Evolutionary conservation across 805 yeast species (phyloP).

Genomic region (Candida montana): DNA sequence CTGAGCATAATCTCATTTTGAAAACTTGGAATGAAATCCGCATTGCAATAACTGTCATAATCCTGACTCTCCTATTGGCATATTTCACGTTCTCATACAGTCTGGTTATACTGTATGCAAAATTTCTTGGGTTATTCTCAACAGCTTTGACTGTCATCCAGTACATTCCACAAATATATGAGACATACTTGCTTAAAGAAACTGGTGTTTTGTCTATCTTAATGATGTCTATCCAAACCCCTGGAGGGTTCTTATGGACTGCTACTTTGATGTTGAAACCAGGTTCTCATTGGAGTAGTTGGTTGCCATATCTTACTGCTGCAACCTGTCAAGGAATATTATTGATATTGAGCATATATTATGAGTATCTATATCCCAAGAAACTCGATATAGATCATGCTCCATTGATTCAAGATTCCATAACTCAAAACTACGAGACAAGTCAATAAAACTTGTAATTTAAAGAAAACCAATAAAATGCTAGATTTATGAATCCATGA

Average conservation of each 20-base stretch:
- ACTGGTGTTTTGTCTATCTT: conserved; percentile 75
- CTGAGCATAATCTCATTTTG: conserved; percentile 38
- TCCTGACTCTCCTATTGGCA: conserved; percentile 30
- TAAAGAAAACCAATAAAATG: too few relatives aligned
- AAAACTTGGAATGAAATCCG: conserved; percentile 37
- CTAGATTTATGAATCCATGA: background rate
- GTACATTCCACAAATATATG: conserved; percentile 73
- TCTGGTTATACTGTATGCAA: conserved; percentile 40
- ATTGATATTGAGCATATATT: conserved; percentile 58
- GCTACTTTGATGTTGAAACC: conserved; percentile 63
- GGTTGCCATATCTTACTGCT: conserved; percentile 75
- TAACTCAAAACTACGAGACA: background rate
- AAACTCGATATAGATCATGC: too few relatives aligned
- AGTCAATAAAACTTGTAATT: too few relatives aligned
- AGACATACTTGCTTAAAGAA: conserved; percentile 63
- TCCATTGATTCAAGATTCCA: too few relatives aligned
- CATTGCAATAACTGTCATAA: conserved; percentile 29
- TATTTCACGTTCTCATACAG: conserved; percentile 19
- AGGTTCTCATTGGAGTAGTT: conserved; percentile 81
- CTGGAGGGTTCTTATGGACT: conserved; percentile 83
- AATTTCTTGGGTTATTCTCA: conserved; percentile 58
- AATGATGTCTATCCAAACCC: conserved; percentile 84
- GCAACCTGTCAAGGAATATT: conserved; percentile 62
- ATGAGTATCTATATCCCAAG: conserved; percentile 17
- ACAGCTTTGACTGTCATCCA: conserved; percentile 61